phyloP scores from a whole-genome alignment of 2,329 filamentous ascomycete genomes.

The Xylaria sp. region DNA sequence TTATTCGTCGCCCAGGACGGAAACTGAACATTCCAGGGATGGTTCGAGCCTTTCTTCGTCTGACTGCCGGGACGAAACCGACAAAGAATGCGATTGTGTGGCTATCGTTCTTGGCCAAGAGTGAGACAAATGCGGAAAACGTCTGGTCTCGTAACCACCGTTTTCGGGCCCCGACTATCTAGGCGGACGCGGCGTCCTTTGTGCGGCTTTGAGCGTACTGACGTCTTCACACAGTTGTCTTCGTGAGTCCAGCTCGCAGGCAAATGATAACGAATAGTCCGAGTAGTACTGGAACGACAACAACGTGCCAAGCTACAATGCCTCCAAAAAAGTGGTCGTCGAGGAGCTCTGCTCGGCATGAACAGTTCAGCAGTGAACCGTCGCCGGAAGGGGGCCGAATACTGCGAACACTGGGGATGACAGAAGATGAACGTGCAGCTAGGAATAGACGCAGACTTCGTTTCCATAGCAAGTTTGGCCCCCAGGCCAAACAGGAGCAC shows the following conservation, averaged over 20 bases:
- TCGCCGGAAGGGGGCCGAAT: conserved; percentile 4
- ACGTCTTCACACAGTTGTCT: conserved; percentile 4
- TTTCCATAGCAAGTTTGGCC: conserved; percentile 4
- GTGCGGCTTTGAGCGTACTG: conserved; percentile 17
- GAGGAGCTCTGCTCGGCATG: not conserved
- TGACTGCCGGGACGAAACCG: conserved; percentile 16
- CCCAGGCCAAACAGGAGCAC: conserved; percentile 2
- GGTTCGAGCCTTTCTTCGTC: conserved; percentile 19
- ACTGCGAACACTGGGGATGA: conserved; percentile 23
- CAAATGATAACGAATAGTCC: not conserved
- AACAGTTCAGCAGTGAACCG: not conserved
- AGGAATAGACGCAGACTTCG: conserved; percentile 23
- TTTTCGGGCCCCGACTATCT: conserved; percentile 32
- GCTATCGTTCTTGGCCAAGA: conserved; percentile 7
- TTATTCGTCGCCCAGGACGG: conserved; percentile 17
- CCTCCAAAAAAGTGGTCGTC: conserved; percentile 1
- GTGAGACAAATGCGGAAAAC: conserved; percentile 28
- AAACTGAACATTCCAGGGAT: conserved; percentile 30
- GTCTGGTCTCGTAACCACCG: conserved; percentile 18
- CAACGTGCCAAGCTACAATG: conserved; percentile 1
- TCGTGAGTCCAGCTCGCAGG: not conserved
- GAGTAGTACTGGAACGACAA: not conserved
- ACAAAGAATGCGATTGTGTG: conserved; percentile 34
- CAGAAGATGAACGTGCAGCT: conserved; percentile 26
- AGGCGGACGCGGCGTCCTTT: conserved; percentile 9